Conservation (phyloP, 2,329 filamentous ascomycete species). For the Monilinia polystroma region DNA sequence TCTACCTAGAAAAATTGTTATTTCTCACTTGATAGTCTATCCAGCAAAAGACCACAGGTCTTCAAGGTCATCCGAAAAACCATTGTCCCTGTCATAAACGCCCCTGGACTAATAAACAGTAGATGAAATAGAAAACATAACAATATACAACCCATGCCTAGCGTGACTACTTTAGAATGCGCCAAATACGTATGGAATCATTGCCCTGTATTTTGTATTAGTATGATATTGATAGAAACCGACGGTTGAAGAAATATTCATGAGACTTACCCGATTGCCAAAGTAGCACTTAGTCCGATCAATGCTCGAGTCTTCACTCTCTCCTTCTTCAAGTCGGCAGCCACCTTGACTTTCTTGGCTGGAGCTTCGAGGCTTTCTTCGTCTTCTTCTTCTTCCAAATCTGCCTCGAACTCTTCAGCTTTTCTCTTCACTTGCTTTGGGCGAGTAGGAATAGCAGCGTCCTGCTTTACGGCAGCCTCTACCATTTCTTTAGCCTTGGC, state of each 20-base stretch:
- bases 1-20: slow-evolving; percentile 28
- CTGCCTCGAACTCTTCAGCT: slow-evolving; percentile 44
- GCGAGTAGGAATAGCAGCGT: slow-evolving; percentile 43
- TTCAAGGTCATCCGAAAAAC: slow-evolving; percentile 20
- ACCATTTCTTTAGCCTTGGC: slow-evolving; percentile 88
- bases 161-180: slow-evolving; percentile 30
- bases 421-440: slow-evolving; percentile 68
- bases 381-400: slow-evolving; percentile 13
- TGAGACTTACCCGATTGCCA: slow-evolving; percentile 81
- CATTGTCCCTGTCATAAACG: slow-evolving; percentile 27
- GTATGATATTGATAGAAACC: slow-evolving; percentile 9
- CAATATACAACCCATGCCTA: slow-evolving; percentile 20
- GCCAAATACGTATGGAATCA: slow-evolving; percentile 40
- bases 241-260: background rate
- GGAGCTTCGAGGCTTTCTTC: slow-evolving; percentile 38
- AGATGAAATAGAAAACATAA: slow-evolving; percentile 22
- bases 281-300: slow-evolving; percentile 79
- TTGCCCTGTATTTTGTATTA: slow-evolving; percentile 35
- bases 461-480: slow-evolving; percentile 57
- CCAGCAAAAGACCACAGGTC: slow-evolving; percentile 27
- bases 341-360: slow-evolving; percentile 78
- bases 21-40: slow-evolving; percentile 31
- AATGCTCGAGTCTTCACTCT: slow-evolving; percentile 82
- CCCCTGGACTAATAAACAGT: slow-evolving; percentile 23
- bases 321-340: slow-evolving; percentile 75